Base-by-base conservation (phyloP, 2,329 filamentous ascomycete species). In the Tolypocladium amazonense region DNA sequence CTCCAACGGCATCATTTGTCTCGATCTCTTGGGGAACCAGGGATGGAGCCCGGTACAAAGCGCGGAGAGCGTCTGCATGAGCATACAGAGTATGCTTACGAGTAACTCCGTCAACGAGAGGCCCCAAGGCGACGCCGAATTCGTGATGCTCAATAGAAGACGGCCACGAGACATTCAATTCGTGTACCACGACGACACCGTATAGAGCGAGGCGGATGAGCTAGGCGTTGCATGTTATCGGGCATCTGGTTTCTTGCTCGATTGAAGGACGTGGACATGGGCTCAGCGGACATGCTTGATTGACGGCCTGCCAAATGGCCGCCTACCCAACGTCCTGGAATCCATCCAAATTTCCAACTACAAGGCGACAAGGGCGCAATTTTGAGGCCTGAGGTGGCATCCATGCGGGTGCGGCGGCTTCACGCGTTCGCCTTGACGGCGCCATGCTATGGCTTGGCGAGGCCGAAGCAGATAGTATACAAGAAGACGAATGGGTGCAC, bases 41-140 rank as follows among this genome's bases (percentile, higher is more conserved):
- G 94, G 94, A 60, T 99, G 94, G 94, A 94, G 89, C 56, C 94
- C 94, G 0, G 93, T 99, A 0, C 94, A 99, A 72, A 97, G 93
- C 61, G 94, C 97, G 11, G 93, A 97, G 78, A 96, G 89, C 69
- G 87, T 99, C 33, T 97, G 92, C 78, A 94, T 99, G 84, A 96
- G 91, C 73, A 83, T 99, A 59, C 94, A 99, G 76, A 96, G 91
- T 77, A 99, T 99, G 94, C 76, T 99, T 70, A 97, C 94, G 1
- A 92, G 93, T 62, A 99, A 99, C 73, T 88, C 85, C 14, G 93
- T 92, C 76, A 88, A 93, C 68, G 92, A 97, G 75, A 82, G 94
- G 39, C 94, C 94, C 0, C 88, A 89, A 0, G 94, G 93, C 4
- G 92, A 99, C 69, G 89, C 88, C 59, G 88, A 94, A 14, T 97